These are phyloP conservation scores for Suillus sp. DNA, from an alignment of 768 basidiomycete species.

Conservation along the genomic window DNA sequence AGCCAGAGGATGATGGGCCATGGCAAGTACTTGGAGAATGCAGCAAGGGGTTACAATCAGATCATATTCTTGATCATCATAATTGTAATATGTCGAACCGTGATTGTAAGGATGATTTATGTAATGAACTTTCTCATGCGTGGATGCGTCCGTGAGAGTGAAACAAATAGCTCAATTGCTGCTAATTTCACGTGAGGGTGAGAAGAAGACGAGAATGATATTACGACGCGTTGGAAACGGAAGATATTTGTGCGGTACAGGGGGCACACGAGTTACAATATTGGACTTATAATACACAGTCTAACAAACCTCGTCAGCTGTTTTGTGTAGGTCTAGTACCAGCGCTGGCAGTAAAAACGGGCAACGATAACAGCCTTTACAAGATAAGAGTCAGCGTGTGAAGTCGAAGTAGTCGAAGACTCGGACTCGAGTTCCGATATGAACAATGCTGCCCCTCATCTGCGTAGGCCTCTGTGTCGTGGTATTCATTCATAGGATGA, in stretches of 20 bases:
- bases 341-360: background rate
- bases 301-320: background rate
- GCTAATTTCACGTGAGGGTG: background rate
- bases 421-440: background rate
- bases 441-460: background rate
- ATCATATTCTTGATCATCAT: too few relatives aligned
- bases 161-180: background rate
- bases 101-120: background rate
- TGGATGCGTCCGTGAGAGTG: background rate
- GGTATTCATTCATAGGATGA: background rate
- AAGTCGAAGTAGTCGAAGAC: conserved; percentile 3
- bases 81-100: too few relatives aligned
- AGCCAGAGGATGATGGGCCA: too few relatives aligned
- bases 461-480: background rate
- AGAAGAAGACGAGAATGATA: background rate
- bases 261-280: background rate
- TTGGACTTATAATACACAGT: background rate
- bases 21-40: too few relatives aligned
- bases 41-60: too few relatives aligned
- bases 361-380: background rate
- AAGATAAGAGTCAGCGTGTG: background rate
- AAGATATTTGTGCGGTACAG: background rate
- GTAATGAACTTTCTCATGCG: conserved; percentile 6
- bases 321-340: background rate
- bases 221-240: background rate